A percentile compares a stretch with the other conserved stretches of the same genome.
Evolutionary conservation across 495 filamentous ascomycete genomes (phyloP).

Genomic region (Sporormia fimetaria): DNA sequence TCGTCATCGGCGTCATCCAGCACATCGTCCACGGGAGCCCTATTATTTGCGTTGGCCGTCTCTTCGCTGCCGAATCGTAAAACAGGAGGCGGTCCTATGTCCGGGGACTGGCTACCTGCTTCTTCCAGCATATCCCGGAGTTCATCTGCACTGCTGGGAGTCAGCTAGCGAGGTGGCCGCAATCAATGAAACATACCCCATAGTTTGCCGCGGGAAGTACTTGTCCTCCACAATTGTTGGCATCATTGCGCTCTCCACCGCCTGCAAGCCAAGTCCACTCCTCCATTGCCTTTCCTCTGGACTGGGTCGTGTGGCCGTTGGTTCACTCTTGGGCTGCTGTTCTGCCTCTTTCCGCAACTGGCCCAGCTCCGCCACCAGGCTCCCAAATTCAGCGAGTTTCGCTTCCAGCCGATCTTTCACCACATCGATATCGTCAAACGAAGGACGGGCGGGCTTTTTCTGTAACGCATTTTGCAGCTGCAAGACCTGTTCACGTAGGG

Average conservation of each 20-base stretch:
- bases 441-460: constrained; percentile 13
- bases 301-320: constrained; percentile 20
- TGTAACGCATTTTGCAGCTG: constrained; percentile 57
- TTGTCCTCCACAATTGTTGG: constrained; percentile 81
- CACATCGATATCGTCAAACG: constrained; percentile 21
- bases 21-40: constrained; percentile 4
- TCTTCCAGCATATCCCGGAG: constrained; percentile 38
- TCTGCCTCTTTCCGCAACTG: constrained; percentile 32
- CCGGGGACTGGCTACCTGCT: constrained; percentile 48
- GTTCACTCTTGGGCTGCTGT: constrained; percentile 12
- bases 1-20: constrained; percentile 15
- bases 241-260: constrained; percentile 49
- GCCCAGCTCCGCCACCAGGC: constrained; percentile 42
- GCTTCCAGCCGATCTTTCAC: constrained; percentile 38
- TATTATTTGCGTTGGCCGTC: constrained; percentile 17
- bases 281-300: constrained; percentile 25
- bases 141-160: constrained; percentile 33
- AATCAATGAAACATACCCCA: constrained; percentile 45
- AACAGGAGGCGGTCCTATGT: constrained; percentile 53
- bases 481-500: constrained; percentile 66
- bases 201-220: constrained; percentile 55
- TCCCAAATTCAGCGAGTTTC: constrained; percentile 48
- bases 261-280: constrained; percentile 19
- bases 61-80: constrained; percentile 54
- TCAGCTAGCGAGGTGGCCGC: constrained; percentile 37